A percentile compares a stretch with the other conserved stretches of the same genome.
Conservation (phyloP, 495 filamentous ascomycete species). For the Aspergillus bertholletiae region DNA sequence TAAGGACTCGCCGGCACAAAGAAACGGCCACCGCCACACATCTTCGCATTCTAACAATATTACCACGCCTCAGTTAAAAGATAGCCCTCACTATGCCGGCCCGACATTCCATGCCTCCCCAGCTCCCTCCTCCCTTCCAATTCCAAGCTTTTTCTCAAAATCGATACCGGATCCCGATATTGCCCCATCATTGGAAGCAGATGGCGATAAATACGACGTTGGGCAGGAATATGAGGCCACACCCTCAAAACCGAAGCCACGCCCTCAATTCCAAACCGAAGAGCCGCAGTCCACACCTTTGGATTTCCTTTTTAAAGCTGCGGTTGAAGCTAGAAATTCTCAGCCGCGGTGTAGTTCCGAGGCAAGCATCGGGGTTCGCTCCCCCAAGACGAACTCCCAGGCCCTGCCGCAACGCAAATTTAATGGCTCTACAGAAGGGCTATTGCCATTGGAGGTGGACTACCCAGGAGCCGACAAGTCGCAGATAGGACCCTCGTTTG, state of each 20-base stretch:
- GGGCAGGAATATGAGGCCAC: slow-evolving; percentile 34
- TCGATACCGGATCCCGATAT: slow-evolving; percentile 60
- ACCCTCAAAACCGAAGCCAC: slow-evolving; percentile 38
- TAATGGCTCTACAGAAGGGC: slow-evolving; percentile 43
- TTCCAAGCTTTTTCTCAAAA: slow-evolving; percentile 88
- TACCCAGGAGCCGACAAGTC: slow-evolving; percentile 39
- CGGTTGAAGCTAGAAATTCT: slow-evolving; percentile 58
- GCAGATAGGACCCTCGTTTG: slow-evolving; percentile 60
- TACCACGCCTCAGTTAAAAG: slow-evolving; percentile 47
- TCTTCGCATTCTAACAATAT: slow-evolving; percentile 30
- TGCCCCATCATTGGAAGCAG: slow-evolving; percentile 33
- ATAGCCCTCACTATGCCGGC: slow-evolving; percentile 72
- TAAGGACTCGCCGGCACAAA: slow-evolving; percentile 26
- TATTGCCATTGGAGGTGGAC: slow-evolving; percentile 68
- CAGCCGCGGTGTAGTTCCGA: slow-evolving; percentile 43
- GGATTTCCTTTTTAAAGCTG: slow-evolving; percentile 84
- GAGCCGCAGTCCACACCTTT: slow-evolving; percentile 68
- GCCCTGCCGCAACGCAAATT: slow-evolving; percentile 24
- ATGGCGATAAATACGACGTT: slow-evolving; percentile 33
- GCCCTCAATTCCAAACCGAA: slow-evolving; percentile 19
- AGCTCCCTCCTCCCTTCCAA: slow-evolving; percentile 85
- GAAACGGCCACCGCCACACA: slow-evolving; percentile 29
- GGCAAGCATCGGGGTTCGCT: slow-evolving; percentile 30
- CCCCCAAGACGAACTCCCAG: slow-evolving; percentile 37
- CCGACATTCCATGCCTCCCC: slow-evolving; percentile 95